Conservation (phyloP, 2,329 filamentous ascomycete genomes). For the Hypoxylon sp. region DNA sequence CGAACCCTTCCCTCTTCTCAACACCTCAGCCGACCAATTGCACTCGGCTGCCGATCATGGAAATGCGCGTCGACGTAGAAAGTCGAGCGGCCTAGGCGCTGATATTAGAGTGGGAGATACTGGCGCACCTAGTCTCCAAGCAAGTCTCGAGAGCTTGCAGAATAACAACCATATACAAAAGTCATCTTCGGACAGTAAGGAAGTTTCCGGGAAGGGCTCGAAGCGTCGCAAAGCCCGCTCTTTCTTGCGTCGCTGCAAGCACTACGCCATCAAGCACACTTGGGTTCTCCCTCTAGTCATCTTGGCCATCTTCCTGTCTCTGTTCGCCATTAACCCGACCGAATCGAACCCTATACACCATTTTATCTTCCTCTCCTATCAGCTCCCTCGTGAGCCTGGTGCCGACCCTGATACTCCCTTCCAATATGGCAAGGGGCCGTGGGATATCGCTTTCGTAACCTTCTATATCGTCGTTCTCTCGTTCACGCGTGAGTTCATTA, state of each 20-base stretch:
- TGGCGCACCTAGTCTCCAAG: conserved; percentile 68
- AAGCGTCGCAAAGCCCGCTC: conserved; percentile 71
- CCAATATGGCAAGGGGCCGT: conserved; percentile 90
- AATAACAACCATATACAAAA: conserved; percentile 45
- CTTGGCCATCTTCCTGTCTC: conserved; percentile 72
- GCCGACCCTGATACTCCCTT: conserved; percentile 61
- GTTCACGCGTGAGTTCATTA: conserved; percentile 95
- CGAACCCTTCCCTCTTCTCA: conserved; percentile 71
- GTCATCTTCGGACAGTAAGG: conserved; percentile 47
- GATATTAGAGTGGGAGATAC: conserved; percentile 70
- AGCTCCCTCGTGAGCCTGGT: conserved; percentile 68
- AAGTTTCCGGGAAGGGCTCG: conserved; percentile 61
- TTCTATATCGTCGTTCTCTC: conserved; percentile 93
- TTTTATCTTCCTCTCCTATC: conserved; percentile 93
- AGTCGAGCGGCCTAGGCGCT: conserved; percentile 69
- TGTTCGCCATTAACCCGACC: conserved; percentile 83
- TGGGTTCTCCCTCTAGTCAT: conserved; percentile 78
- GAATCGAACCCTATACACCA: conserved; percentile 83
- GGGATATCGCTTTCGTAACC: conserved; percentile 87
- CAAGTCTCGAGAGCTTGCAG: conserved; percentile 65
- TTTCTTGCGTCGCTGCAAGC: conserved; percentile 67
- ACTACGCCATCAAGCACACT: conserved; percentile 70
- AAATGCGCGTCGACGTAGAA: conserved; percentile 65
- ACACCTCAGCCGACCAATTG: conserved; percentile 65
- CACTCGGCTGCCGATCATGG: conserved; percentile 58